Conservation (phyloP, 371 early-diverging fungal species). For the Actinomucor elegans region DNA sequence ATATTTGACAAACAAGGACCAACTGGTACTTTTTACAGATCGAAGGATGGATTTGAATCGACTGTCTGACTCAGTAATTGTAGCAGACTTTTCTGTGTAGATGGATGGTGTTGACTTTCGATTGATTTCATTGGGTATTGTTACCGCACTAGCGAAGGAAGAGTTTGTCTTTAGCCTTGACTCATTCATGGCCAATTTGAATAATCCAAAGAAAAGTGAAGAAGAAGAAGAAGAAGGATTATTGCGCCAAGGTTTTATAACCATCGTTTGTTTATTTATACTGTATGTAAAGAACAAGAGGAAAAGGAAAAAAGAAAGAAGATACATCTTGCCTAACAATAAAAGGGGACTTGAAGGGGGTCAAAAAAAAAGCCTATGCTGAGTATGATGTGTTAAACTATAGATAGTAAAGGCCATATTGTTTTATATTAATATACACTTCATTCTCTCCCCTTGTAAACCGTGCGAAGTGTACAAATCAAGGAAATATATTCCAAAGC, state of each 20-base stretch:
- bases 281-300: constrained; percentile 12
- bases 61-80: constrained; percentile 8
- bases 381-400: neutral
- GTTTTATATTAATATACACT: neutral
- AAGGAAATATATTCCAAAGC: constrained; percentile 5
- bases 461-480: constrained; percentile 5
- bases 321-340: constrained; percentile 3
- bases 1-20: constrained; percentile 24
- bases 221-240: constrained; percentile 14
- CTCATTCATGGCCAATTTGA: constrained; percentile 27
- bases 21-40: constrained; percentile 1
- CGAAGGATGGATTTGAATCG: constrained; percentile 34
- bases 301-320: constrained; percentile 16
- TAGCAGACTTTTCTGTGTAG: constrained; percentile 20
- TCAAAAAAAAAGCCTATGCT: too few relatives aligned
- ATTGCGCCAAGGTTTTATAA: constrained; percentile 21
- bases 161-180: constrained; percentile 26
- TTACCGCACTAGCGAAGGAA: constrained; percentile 22
- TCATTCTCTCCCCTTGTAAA: neutral
- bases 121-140: constrained; percentile 7
- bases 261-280: constrained; percentile 13
- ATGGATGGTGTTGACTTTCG: constrained; percentile 3
- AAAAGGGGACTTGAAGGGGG: too few relatives aligned
- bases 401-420: neutral
- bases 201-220: constrained; percentile 28